These are phyloP conservation scores for Oryza meridionalis DNA, from an alignment of 176 grass and related monocot species.

Conservation along the genomic window DNA sequence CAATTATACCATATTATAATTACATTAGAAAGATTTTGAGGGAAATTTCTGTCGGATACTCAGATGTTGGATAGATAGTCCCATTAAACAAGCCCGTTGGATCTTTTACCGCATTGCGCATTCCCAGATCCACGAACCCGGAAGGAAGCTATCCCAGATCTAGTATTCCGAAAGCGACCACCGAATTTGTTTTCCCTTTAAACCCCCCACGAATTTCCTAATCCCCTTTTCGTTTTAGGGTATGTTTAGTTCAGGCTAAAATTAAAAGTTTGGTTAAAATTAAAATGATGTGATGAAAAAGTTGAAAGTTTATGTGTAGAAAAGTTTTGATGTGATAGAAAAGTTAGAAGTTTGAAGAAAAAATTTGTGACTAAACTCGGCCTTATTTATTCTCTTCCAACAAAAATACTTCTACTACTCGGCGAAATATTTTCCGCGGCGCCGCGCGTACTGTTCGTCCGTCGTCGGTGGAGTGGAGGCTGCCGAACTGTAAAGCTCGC, in stretches of 20 bases:
- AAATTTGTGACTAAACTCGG: no score
- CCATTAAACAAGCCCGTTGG: background rate
- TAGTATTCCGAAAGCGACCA: slow-evolving; percentile 1
- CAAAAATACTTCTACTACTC: background rate
- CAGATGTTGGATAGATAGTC: no score
- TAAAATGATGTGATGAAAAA: no score
- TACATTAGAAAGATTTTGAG: no score
- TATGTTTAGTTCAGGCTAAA: no score
- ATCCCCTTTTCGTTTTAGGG: slow-evolving; percentile 3
- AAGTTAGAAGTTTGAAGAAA: no score
- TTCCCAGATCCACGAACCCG: slow-evolving; percentile 1
- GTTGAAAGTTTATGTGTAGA: no score
- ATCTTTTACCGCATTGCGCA: background rate
- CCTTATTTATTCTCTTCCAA: slow-evolving; percentile 42
- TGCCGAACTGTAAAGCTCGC: slow-evolving; percentile 1
- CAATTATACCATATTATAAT: no score
- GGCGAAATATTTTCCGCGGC: background rate
- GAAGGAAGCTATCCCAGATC: slow-evolving; percentile 21
- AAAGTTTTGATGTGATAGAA: no score
- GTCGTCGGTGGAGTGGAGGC: slow-evolving; percentile 41
- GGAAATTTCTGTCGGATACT: no score
- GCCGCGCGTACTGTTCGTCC: background rate
- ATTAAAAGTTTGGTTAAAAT: no score
- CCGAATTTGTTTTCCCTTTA: background rate
- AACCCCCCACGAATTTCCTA: background rate